Evolutionary conservation across 495 filamentous ascomycete genomes (phyloP), one percentile per base, ranked within the genome.

Genomic region (Glarea lozoyensis): DNA sequence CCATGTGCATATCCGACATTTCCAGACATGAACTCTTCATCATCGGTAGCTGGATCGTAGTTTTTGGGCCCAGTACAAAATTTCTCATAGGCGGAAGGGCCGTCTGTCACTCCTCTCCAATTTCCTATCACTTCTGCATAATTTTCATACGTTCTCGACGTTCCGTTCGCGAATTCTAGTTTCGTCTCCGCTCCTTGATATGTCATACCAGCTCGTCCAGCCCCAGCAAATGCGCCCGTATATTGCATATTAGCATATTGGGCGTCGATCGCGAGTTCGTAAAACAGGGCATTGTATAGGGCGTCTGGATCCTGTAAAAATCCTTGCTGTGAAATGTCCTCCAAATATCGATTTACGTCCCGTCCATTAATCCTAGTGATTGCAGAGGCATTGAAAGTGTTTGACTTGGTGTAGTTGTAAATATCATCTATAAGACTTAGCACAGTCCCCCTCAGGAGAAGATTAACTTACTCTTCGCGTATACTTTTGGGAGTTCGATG

Each of bases 211-310:
- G 32, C 40, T 25, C 45, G 37, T 16, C 45, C 45, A 37, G 16
- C 55, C 11, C 25, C 22, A 2, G 45, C 46, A 44, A 49, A 49
- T 18, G 40, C 40, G 0, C 46, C 46, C 4, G 31, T 43, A 24
- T 40, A 43, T 23, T 34, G 33, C 10, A 16, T 23, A 13, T 19
- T 20, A 2, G 27, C 5, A 27, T 7, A 35, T 15, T 49, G 40
- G 10, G 40, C 24, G 33, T 49, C 46, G 24, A 43, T 29, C 3
- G 40, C 46, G 13, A 43, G 36, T 18, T 49, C 40, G 20, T 39
- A 49, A 11, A 71, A 67, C 46, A 68, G 51, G 5, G 57, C 58
- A 43, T 71, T 71, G 47, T 66, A 71, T 6, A 61, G 59, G 15
- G 66, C 62, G 37, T 69, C 64, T 30, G 50, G 56, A 37, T 71